phyloP scores from a whole-genome alignment of 1,284 basidiomycete species.

The Polyporus tsugae region DNA sequence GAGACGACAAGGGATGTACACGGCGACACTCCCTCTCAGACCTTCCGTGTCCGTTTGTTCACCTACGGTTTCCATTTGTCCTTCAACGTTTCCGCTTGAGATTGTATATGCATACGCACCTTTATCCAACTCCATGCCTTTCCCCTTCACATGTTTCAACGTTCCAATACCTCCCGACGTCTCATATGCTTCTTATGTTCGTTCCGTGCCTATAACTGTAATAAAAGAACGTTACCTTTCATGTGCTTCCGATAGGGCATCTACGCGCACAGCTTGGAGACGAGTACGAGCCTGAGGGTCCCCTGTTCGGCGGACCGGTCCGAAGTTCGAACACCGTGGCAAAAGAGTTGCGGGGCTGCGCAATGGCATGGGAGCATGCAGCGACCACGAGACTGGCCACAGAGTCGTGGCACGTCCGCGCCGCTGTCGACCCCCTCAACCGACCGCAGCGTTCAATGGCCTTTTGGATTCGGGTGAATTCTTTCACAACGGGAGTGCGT shows the following conservation, averaged over 20 bases:
- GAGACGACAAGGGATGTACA: not conserved
- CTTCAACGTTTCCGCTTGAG: not conserved
- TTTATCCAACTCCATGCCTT: not conserved
- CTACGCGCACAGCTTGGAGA: not conserved
- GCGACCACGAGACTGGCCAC: not conserved
- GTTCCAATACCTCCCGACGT: not conserved
- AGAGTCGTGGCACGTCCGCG: not conserved
- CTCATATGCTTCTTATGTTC: not conserved
- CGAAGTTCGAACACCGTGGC: not conserved
- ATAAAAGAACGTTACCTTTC: not conserved
- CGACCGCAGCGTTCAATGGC: not conserved
- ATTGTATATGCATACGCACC: not conserved
- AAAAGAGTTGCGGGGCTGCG: not conserved
- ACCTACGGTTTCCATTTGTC: not conserved
- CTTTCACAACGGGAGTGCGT: not conserved
- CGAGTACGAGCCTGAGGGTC: not conserved
- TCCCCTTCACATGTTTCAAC: not conserved
- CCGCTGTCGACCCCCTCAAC: not conserved
- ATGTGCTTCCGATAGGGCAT: not conserved
- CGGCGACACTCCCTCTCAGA: not conserved
- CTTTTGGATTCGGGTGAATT: not conserved
- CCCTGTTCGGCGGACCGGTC: not conserved
- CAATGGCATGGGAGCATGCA: not conserved
- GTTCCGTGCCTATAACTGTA: not conserved
- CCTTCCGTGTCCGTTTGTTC: not conserved